Percentiles rank a stretch among this genome's conserved stretches.
phyloP scores from a whole-genome alignment of 2,329 filamentous ascomycete genomes.

The Epichloe hybrida region DNA sequence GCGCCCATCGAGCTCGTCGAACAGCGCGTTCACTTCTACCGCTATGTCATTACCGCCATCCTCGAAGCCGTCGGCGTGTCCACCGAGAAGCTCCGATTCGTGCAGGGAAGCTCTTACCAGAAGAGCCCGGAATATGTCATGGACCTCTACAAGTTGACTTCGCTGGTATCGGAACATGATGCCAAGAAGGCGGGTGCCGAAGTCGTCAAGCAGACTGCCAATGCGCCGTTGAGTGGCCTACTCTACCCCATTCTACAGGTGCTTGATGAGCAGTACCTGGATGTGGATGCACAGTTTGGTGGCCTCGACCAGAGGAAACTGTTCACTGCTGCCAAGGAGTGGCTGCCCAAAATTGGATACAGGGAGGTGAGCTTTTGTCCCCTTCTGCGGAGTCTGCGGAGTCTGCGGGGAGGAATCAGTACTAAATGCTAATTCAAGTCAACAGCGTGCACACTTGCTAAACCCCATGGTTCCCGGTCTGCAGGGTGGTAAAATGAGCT shows the following conservation, averaged over 20 bases:
- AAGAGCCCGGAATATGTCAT: slow-evolving; percentile 61
- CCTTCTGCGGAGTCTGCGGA: too few relatives aligned
- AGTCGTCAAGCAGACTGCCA: slow-evolving; percentile 82
- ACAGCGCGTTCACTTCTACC: slow-evolving; percentile 73
- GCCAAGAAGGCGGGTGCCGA: slow-evolving; percentile 86
- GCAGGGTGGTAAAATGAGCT: slow-evolving; percentile 73
- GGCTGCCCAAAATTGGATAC: slow-evolving; percentile 76
- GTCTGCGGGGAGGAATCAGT: not conserved
- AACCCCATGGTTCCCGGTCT: slow-evolving; percentile 82
- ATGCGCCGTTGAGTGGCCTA: slow-evolving; percentile 47
- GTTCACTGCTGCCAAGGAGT: slow-evolving; percentile 74
- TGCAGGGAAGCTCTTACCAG: slow-evolving; percentile 77
- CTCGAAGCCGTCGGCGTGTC: slow-evolving; percentile 67
- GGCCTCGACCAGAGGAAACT: slow-evolving; percentile 79
- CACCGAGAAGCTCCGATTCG: slow-evolving; percentile 67
- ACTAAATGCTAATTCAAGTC: not conserved
- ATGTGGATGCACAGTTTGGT: slow-evolving; percentile 80
- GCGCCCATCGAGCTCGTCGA: slow-evolving; percentile 80
- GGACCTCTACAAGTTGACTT: slow-evolving; percentile 70
- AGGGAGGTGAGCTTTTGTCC: slow-evolving; percentile 33
- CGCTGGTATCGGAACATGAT: slow-evolving; percentile 60
- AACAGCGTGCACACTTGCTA: slow-evolving; percentile 23
- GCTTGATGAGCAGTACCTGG: slow-evolving; percentile 79
- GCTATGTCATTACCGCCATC: slow-evolving; percentile 57
- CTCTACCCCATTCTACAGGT: slow-evolving; percentile 53